Base-by-base conservation (phyloP, 495 filamentous ascomycete species). In the Talaromyces adpressus region DNA sequence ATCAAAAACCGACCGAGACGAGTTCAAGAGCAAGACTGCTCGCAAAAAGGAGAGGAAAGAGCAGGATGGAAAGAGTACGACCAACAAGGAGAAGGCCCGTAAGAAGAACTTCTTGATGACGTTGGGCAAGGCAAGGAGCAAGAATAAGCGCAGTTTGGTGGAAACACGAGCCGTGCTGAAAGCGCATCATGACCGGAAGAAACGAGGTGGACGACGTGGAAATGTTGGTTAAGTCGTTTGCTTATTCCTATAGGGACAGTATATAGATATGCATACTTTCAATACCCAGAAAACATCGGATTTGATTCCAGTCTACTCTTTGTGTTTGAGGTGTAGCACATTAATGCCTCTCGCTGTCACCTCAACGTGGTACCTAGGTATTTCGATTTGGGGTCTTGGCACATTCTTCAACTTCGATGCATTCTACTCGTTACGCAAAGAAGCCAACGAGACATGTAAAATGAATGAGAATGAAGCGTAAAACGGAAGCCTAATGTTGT, bases 51-150 rank as follows among this genome's bases (percentile, higher is more conserved):
- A 91, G 73, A 89, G 90, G 75, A 96, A 95, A 82, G 84, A 87
- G 67, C 83, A 85, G 16, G 84, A 92, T 78, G 91, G 92, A 64
- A 97, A 98, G 83, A 93, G 89, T 74, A 91, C 90, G 4, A 99
- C 94, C 68, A 99, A 99, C 78, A 91, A 90, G 82, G 95, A 99
- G 82, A 99, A 99, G 83, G 87, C 89, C 29, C 80, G 93, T 59
- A 89, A 87, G 81, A 98, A 99, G 87, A 98, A 98, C 73, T 95
- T 98, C 75, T 71, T 98, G 69, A 99, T 99, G 95, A 97, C 92
- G 30, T 74, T 98, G 41, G 91, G 92, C 56, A 98, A 98, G 81
- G 93, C 94, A 3, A 91, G 91, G 77, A 84, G 80, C 56, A 98
- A 97, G 81, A 87, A 90, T 71, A 97, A 96, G 87, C 82, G 91